Percentiles rank a stretch among this genome's conserved stretches.
phyloP scores from a whole-genome alignment of 2,329 filamentous ascomycete species.

The Amylocarpus encephaloides region DNA sequence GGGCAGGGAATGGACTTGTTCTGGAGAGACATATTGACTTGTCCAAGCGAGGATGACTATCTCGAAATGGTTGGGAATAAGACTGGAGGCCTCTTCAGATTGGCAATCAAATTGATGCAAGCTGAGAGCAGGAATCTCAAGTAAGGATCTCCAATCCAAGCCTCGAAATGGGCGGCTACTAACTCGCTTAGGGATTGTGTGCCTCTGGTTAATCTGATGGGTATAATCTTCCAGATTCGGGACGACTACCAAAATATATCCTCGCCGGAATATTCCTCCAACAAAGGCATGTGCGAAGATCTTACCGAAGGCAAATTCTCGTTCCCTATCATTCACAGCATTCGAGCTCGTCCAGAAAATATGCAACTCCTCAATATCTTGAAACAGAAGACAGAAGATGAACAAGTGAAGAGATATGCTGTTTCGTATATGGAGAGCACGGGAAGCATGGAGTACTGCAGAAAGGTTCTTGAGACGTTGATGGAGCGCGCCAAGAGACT shows the following conservation, averaged over 20 bases:
- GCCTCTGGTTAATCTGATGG: constrained; percentile 77
- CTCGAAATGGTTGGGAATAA: constrained; percentile 93
- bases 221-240: constrained; percentile 83
- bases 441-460: constrained; percentile 83
- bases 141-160: constrained; percentile 25
- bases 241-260: constrained; percentile 91
- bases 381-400: constrained; percentile 79
- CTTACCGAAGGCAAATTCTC: constrained; percentile 96
- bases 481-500: constrained; percentile 56
- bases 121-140: constrained; percentile 51
- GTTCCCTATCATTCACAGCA: constrained; percentile 91
- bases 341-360: constrained; percentile 67
- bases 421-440: constrained; percentile 85
- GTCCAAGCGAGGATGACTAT: constrained; percentile 81
- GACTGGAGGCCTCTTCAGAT: constrained; percentile 77
- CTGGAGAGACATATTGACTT: constrained; percentile 80
- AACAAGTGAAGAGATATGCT: constrained; percentile 86
- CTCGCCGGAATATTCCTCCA: constrained; percentile 67
- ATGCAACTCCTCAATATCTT: constrained; percentile 85
- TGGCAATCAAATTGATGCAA: constrained; percentile 85
- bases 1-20: constrained; percentile 89
- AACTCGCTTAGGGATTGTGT: constrained; percentile 56
- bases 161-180: constrained; percentile 5
- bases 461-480: constrained; percentile 58
- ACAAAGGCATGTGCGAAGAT: constrained; percentile 94